Conservation (phyloP, 2,329 filamentous ascomycete genomes). For the Talaromyces islandicus region DNA sequence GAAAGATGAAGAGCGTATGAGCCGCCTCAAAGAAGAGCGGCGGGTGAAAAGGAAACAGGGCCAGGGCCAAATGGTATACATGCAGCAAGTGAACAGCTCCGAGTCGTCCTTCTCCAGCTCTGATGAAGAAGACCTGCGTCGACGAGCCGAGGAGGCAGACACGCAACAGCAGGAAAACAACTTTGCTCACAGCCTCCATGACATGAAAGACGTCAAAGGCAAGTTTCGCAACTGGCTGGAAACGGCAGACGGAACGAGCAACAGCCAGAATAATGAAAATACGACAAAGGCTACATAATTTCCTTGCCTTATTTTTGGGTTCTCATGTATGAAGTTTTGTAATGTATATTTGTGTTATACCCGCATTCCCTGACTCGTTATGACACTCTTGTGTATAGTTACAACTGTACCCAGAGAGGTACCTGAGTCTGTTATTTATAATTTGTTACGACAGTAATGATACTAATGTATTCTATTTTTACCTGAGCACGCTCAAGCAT, state of each 20-base stretch:
- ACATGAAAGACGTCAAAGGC: conserved; percentile 32
- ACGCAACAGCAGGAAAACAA: conserved; percentile 9
- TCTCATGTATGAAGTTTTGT: background rate
- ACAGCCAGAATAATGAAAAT: background rate
- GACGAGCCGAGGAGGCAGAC: conserved; percentile 21
- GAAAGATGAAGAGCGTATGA: conserved; percentile 64
- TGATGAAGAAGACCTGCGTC: conserved; percentile 54
- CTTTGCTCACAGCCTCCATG: conserved; percentile 17
- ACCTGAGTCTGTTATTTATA: background rate
- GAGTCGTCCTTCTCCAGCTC: conserved; percentile 44
- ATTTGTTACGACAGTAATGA: background rate
- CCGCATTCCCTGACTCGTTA: background rate
- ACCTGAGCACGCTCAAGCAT: background rate
- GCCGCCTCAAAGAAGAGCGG: conserved; percentile 70
- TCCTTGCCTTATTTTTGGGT: background rate
- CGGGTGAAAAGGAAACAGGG: conserved; percentile 64
- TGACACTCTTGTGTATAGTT: background rate
- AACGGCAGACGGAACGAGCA: conserved; percentile 11
- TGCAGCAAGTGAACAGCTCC: conserved; percentile 42
- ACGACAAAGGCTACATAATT: background rate
- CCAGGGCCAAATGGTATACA: conserved; percentile 48
- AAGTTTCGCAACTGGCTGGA: conserved; percentile 32
- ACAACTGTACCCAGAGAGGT: background rate
- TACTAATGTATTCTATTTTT: background rate
- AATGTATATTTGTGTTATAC: background rate